Evolutionary conservation across 176 grass and related monocot genomes (phyloP).

Genomic region (Panicum miliaceum): DNA sequence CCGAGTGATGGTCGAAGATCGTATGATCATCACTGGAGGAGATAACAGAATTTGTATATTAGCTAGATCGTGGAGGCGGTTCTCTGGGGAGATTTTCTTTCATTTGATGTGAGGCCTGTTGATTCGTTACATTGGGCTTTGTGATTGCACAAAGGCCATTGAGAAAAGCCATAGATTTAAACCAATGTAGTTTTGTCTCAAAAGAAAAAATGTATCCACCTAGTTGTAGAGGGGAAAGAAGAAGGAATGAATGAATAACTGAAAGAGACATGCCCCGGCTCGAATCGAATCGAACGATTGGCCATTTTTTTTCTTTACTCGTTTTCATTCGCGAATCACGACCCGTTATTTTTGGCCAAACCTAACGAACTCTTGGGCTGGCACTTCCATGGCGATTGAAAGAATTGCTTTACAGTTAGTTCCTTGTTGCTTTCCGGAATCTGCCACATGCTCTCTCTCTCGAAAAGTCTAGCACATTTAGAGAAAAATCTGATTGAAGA

Average conservation of each 20-base stretch:
- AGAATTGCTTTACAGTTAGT: too few relatives aligned
- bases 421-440: too few relatives aligned
- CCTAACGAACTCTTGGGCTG: too few relatives aligned
- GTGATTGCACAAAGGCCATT: constrained; percentile 41
- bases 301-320: background rate
- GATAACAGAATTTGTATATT: constrained; percentile 49
- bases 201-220: constrained; percentile 15
- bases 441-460: too few relatives aligned
- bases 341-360: background rate
- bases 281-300: background rate
- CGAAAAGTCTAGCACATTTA: too few relatives aligned
- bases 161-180: constrained; percentile 36
- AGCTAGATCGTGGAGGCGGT: constrained; percentile 29
- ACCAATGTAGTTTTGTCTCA: constrained; percentile 20
- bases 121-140: constrained; percentile 44
- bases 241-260: background rate
- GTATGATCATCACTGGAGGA: constrained; percentile 43
- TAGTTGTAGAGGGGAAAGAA: background rate
- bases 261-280: background rate
- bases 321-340: background rate
- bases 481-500: too few relatives aligned
- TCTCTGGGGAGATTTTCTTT: background rate
- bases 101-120: constrained; percentile 10
- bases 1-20: constrained; percentile 29
- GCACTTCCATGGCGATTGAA: too few relatives aligned